Evolutionary conservation across 2,329 filamentous ascomycete genomes (phyloP), one percentile per base, ranked within the genome.

Genomic region (Botryotinia globosa): DNA sequence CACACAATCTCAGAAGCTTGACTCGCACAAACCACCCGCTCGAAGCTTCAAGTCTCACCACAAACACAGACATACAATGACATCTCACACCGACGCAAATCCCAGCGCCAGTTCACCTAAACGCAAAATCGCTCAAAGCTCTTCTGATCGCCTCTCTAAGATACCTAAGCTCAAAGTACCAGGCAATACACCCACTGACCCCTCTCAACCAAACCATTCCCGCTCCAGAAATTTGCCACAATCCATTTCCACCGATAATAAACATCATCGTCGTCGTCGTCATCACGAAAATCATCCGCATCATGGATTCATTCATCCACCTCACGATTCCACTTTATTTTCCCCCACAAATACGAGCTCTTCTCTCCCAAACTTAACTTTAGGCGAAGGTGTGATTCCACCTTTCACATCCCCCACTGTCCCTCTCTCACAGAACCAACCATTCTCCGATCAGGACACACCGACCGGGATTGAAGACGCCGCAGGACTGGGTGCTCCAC

Each of bases 331-430:
- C 14, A 67, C 64, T 12, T 25, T 67, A 10, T 67, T 67, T 18
- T 54, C 45, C 2, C 64, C 64, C 2, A 54, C 32, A 39, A 34
- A 67, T 25, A 67, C 34, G 14, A 37, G 32, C n/a, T 54, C 45
- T 22, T 29, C 8, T 29, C 34, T 48, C 18, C 51, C 32, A 2
- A 34, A 29, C 20, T 25, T 29, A 20, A 34, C 14, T 4, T 45
- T 20, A 29, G 9, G 4, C 16, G 64, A 67, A 29, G 64, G 64
- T 20, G 64, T 67, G 1, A 67, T 67, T n/a, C 64, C 64, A n/a
- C 64, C 64, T 3, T 67, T 67, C 64, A 67, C 45, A 54, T 67
- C 64, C n/a, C 64, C 64, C 64, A 67, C 64, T 9, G 25, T 39
- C 16, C 32, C 45, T 1, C 64, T 29, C 10, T 34, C 64, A 20